phyloP scores from a whole-genome alignment of 495 filamentous ascomycete species.

The Aspergillus funiculosus region DNA sequence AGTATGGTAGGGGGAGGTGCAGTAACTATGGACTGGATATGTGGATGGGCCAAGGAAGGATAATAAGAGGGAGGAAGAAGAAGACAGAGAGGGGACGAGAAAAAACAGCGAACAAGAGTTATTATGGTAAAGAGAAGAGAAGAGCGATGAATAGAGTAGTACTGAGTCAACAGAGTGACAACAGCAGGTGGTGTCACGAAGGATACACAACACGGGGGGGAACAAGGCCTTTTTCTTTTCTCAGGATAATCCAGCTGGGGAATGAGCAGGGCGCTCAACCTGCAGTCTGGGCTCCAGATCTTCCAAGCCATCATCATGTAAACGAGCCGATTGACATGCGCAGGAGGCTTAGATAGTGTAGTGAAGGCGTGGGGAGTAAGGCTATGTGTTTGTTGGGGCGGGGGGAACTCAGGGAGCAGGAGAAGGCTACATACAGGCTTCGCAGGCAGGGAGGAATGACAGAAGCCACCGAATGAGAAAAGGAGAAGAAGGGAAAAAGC shows the following conservation, averaged over 20 bases:
- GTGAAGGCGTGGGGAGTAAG: conserved; percentile 13
- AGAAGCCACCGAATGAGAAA: conserved; percentile 7
- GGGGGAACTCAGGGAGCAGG: conserved; percentile 1
- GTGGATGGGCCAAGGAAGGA: background rate
- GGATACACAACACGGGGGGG: conserved; percentile 11
- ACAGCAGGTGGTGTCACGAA: conserved; percentile 12
- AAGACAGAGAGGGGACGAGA: conserved; percentile 3
- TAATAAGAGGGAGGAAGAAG: background rate
- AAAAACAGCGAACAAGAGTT: conserved; percentile 2
- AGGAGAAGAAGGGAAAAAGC: background rate
- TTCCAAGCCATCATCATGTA: conserved; percentile 10
- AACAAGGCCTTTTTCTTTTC: conserved; percentile 3
- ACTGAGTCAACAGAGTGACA: conserved; percentile 1
- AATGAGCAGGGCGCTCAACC: conserved; percentile 6
- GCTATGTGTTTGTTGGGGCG: conserved; percentile 12
- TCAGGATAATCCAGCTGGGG: background rate
- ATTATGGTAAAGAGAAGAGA: background rate
- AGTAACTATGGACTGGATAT: background rate
- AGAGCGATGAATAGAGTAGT: background rate
- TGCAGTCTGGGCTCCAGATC: conserved; percentile 6
- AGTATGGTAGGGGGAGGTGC: background rate
- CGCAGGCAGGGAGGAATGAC: background rate
- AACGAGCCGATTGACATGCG: conserved; percentile 1
- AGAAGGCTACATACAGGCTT: conserved; percentile 9
- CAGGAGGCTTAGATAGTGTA: background rate